These are phyloP conservation scores for Coix lacrymajobi DNA, from an alignment of 176 grass and related monocot species.

Conservation along the genomic window DNA sequence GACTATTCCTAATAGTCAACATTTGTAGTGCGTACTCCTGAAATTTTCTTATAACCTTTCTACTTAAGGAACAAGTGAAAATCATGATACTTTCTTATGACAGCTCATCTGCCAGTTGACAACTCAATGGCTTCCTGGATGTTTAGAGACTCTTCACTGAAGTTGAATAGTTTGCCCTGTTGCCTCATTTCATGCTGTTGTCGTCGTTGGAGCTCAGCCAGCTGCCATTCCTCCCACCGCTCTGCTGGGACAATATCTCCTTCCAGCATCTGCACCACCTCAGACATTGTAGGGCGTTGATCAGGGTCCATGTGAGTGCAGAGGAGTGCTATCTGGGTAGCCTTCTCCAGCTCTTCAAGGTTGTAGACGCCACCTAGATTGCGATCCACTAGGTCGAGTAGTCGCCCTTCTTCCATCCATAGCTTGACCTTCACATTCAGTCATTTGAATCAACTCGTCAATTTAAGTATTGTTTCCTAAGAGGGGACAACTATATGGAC, in stretches of 20 bases:
- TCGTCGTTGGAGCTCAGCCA: constrained; percentile 41
- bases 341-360: constrained; percentile 37
- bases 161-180: constrained; percentile 39
- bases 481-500: not conserved
- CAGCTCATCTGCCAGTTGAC: constrained; percentile 58
- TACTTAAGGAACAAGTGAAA: constrained; percentile 6
- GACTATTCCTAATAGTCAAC: constrained; percentile 12
- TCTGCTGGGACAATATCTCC: constrained; percentile 46
- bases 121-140: constrained; percentile 62
- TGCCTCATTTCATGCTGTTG: constrained; percentile 55
- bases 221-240: constrained; percentile 72
- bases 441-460: constrained; percentile 13
- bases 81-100: constrained; percentile 8
- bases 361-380: constrained; percentile 48
- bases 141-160: constrained; percentile 58
- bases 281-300: constrained; percentile 69
- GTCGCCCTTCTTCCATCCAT: constrained; percentile 34
- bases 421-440: constrained; percentile 53
- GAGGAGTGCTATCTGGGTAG: constrained; percentile 69
- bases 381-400: constrained; percentile 45
- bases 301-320: constrained; percentile 58
- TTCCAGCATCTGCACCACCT: constrained; percentile 81
- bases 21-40: not conserved
- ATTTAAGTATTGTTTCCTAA: not conserved
- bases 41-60: constrained; percentile 14